phyloP scores from a whole-genome alignment of 768 basidiomycete genomes.

The Macrolepiota albuminosa region DNA sequence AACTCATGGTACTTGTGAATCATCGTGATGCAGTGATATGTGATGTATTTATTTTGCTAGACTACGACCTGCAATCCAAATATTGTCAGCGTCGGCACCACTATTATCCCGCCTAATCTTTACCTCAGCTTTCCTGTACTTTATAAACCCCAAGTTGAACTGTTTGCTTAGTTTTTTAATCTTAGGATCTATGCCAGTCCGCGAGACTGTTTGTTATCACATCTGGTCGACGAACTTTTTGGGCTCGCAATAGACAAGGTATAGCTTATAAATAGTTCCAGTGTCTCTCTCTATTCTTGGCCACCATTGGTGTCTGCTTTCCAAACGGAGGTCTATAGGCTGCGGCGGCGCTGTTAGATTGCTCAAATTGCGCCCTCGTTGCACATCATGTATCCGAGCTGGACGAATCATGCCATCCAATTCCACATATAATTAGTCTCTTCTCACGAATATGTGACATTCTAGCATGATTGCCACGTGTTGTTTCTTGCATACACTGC shows the following conservation, averaged over 20 bases:
- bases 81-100: neutral
- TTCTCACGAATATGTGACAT: conserved; percentile 8
- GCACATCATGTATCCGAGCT: neutral
- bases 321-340: too few relatives aligned
- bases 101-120: too few relatives aligned
- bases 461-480: neutral
- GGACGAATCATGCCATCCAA: neutral
- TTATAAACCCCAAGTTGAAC: too few relatives aligned
- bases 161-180: too few relatives aligned
- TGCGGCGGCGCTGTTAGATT: neutral
- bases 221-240: too few relatives aligned
- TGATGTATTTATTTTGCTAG: neutral
- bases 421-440: neutral
- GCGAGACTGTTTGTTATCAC: too few relatives aligned
- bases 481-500: neutral
- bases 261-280: too few relatives aligned
- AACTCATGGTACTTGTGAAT: neutral
- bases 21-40: neutral
- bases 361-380: neutral
- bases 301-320: too few relatives aligned
- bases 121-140: too few relatives aligned
- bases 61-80: neutral
- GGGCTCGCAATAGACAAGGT: too few relatives aligned
- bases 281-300: too few relatives aligned
- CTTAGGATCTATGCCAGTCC: too few relatives aligned